Percentiles rank a stretch among this genome's conserved stretches.
Conservation (phyloP, 495 filamentous ascomycete genomes). For the Ramalina peruviana region DNA sequence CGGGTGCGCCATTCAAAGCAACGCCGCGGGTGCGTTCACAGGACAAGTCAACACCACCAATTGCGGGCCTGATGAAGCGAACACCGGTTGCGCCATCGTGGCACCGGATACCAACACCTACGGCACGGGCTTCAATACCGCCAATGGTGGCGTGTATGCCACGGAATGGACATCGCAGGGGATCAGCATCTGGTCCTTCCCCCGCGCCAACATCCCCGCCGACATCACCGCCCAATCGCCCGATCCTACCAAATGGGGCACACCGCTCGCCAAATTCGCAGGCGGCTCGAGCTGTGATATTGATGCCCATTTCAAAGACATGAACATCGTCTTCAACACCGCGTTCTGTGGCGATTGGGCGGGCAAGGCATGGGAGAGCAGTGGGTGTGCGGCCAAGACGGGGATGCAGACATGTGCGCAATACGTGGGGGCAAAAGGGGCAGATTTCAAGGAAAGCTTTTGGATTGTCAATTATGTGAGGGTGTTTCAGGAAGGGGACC, state of each 20-base stretch:
- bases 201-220: conserved; percentile 43
- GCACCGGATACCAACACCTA: conserved; percentile 22
- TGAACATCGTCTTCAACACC: conserved; percentile 70
- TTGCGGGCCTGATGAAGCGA: conserved; percentile 12
- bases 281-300: conserved; percentile 48
- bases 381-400: conserved; percentile 3
- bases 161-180: conserved; percentile 54
- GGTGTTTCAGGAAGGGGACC: conserved; percentile 5
- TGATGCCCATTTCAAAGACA: conserved; percentile 48
- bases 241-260: conserved; percentile 50
- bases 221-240: conserved; percentile 48
- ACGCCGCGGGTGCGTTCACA: not conserved
- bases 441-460: conserved; percentile 7
- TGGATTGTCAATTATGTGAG: conserved; percentile 11
- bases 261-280: conserved; percentile 48
- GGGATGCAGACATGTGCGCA: conserved; percentile 5
- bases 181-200: conserved; percentile 71
- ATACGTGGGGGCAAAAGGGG: conserved; percentile 1
- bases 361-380: conserved; percentile 35
- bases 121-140: conserved; percentile 58
- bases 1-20: conserved; percentile 33
- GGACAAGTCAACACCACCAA: conserved; percentile 8
- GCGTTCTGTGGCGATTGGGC: conserved; percentile 89
- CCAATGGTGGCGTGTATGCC: conserved; percentile 65
- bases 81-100: conserved; percentile 29